phyloP scores from a whole-genome alignment of 1,284 basidiomycete genomes.

The Megacollybia platyphylla region DNA sequence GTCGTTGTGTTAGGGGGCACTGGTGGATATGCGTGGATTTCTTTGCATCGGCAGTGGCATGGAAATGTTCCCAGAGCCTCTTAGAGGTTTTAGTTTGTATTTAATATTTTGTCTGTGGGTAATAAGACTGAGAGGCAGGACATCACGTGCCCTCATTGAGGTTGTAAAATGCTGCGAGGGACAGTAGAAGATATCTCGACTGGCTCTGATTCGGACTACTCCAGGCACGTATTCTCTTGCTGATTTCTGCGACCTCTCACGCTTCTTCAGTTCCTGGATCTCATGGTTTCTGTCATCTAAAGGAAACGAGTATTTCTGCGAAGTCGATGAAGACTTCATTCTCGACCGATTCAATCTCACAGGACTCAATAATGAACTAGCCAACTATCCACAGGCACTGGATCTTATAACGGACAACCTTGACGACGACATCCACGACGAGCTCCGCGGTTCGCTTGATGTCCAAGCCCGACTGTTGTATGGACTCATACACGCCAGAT shows the following conservation, averaged over 20 bases:
- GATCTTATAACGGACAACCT: constrained; percentile 93
- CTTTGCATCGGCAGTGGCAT: constrained; percentile 1
- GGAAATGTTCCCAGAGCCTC: neutral
- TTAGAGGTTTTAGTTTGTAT: too few relatives aligned
- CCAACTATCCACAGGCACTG: constrained; percentile 88
- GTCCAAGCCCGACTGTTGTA: constrained; percentile 85
- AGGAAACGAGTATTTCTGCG: constrained; percentile 96
- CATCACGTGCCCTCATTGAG: neutral
- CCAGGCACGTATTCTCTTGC: constrained; percentile 42
- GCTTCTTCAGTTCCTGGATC: constrained; percentile 51
- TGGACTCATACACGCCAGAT: constrained; percentile 92
- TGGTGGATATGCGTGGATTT: constrained; percentile 1
- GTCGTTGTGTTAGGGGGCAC: neutral
- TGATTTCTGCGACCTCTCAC: constrained; percentile 1
- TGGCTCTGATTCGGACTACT: constrained; percentile 82
- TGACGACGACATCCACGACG: constrained; percentile 74
- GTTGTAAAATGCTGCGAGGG: constrained; percentile 5
- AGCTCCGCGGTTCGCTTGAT: constrained; percentile 73
- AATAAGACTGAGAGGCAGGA: too few relatives aligned
- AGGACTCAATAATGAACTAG: constrained; percentile 91
- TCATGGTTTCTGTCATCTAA: constrained; percentile 98
- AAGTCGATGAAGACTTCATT: constrained; percentile 99
- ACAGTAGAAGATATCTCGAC: constrained; percentile 79
- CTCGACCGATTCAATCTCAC: constrained; percentile 97
- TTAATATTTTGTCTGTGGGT: too few relatives aligned